A percentile compares a stretch with the other conserved stretches of the same genome.
phyloP scores from a whole-genome alignment of 2,329 filamentous ascomycete species.

The Fusarium chlamydosporum region DNA sequence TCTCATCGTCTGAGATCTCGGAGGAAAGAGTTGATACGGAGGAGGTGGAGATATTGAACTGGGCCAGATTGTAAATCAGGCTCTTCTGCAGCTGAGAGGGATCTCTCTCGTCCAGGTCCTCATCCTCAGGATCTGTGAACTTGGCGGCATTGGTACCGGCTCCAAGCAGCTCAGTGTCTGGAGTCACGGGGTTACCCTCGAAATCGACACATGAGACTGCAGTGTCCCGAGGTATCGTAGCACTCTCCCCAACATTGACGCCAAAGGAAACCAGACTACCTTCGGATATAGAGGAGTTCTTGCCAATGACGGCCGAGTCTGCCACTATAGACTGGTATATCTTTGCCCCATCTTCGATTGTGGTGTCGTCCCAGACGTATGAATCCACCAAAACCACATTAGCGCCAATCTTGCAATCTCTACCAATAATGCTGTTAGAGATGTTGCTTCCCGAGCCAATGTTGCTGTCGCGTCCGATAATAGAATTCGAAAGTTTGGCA shows the following conservation, averaged over 20 bases:
- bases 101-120: slow-evolving; percentile 66
- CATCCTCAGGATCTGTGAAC: slow-evolving; percentile 63
- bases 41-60: slow-evolving; percentile 67
- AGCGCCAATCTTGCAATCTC: slow-evolving; percentile 86
- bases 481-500: slow-evolving; percentile 77
- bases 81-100: slow-evolving; percentile 67
- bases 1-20: slow-evolving; percentile 74
- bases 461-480: slow-evolving; percentile 82
- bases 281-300: slow-evolving; percentile 74
- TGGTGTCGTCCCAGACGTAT: slow-evolving; percentile 89
- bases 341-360: slow-evolving; percentile 80
- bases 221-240: slow-evolving; percentile 58
- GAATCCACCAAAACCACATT: slow-evolving; percentile 84
- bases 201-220: slow-evolving; percentile 56
- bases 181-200: slow-evolving; percentile 56
- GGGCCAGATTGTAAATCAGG: slow-evolving; percentile 68
- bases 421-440: slow-evolving; percentile 83
- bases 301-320: slow-evolving; percentile 78
- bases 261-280: slow-evolving; percentile 86
- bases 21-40: slow-evolving; percentile 74
- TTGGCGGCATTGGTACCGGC: slow-evolving; percentile 64
- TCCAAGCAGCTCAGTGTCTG: slow-evolving; percentile 65
- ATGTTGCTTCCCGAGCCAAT: slow-evolving; percentile 81
- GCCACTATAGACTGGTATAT: slow-evolving; percentile 83
- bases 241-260: slow-evolving; percentile 77